A percentile compares a stretch with the other conserved stretches of the same genome.
These are phyloP conservation scores for Apiotrichum gracile DNA, from an alignment of 1,284 basidiomycete genomes.

Conservation along the genomic window DNA sequence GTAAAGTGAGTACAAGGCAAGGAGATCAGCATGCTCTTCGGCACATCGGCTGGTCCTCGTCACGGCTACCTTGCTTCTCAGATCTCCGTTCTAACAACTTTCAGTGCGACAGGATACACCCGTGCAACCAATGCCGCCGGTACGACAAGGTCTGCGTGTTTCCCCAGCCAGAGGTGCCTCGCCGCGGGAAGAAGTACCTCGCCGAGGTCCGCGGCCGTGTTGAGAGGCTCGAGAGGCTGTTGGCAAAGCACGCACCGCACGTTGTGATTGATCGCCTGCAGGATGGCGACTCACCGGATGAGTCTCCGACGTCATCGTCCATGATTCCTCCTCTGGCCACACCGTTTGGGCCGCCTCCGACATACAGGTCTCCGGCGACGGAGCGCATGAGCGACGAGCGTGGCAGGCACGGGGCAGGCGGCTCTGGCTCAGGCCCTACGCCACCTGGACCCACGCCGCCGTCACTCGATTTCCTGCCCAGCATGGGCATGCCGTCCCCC, in stretches of 20 bases:
- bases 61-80: neutral
- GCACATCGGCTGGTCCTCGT: neutral
- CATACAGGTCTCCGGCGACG: neutral
- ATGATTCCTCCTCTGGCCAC: neutral
- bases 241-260: slow-evolving; percentile 11
- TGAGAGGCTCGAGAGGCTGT: slow-evolving; percentile 12
- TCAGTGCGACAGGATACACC: slow-evolving; percentile 19
- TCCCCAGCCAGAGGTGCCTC: slow-evolving; percentile 11
- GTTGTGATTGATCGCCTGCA: slow-evolving; percentile 6
- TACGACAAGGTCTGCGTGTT: slow-evolving; percentile 19
- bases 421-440: neutral
- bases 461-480: neutral
- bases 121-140: slow-evolving; percentile 18
- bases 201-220: slow-evolving; percentile 18
- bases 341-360: neutral
- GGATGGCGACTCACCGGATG: slow-evolving; percentile 2
- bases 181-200: slow-evolving; percentile 20
- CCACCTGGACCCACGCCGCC: neutral
- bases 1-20: slow-evolving; percentile 12
- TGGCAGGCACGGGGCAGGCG: neutral
- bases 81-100: slow-evolving; percentile 2
- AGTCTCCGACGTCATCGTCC: neutral
- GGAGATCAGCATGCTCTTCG: neutral
- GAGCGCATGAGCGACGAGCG: neutral
- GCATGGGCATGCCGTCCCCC: neutral